Conservation (phyloP, 1,284 basidiomycete species). For the Trichosporon sp. region DNA sequence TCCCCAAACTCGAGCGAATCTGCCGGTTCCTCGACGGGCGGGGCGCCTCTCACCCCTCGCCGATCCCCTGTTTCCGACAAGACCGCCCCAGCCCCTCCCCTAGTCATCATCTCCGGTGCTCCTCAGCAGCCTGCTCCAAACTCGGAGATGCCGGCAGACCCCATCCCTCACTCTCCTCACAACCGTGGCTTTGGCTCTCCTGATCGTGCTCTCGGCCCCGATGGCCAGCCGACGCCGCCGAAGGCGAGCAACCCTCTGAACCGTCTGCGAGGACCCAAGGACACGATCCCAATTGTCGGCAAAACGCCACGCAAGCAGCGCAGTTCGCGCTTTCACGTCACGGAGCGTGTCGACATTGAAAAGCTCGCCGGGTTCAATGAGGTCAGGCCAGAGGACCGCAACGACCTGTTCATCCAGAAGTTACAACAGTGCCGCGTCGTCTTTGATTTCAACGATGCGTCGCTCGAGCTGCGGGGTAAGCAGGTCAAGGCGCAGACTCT, state of each 20-base stretch:
- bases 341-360: slow-evolving; percentile 94
- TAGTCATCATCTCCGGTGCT: slow-evolving; percentile 70
- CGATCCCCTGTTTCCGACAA: slow-evolving; percentile 45
- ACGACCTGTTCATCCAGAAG: slow-evolving; percentile 90
- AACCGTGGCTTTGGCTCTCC: slow-evolving; percentile 35
- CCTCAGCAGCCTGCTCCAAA: slow-evolving; percentile 21
- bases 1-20: background rate
- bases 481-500: slow-evolving; percentile 97
- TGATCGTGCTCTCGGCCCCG: slow-evolving; percentile 35
- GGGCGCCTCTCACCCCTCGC: slow-evolving; percentile 45
- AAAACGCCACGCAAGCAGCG: slow-evolving; percentile 94
- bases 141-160: slow-evolving; percentile 61
- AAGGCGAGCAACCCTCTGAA: slow-evolving; percentile 50
- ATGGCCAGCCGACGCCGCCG: slow-evolving; percentile 47
- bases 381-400: slow-evolving; percentile 79
- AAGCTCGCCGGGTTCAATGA: slow-evolving; percentile 90
- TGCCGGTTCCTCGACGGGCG: slow-evolving; percentile 15
- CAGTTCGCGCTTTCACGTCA: slow-evolving; percentile 91
- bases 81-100: slow-evolving; percentile 61
- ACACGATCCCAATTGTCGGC: slow-evolving; percentile 88
- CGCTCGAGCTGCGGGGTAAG: slow-evolving; percentile 90
- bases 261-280: slow-evolving; percentile 58
- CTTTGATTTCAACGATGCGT: slow-evolving; percentile 99
- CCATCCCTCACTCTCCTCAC: slow-evolving; percentile 55
- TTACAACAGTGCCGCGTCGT: slow-evolving; percentile 92